These are phyloP conservation scores for Arachis stenosperma DNA, from an alignment of 306 rosid genomes.

Conservation along the genomic window DNA sequence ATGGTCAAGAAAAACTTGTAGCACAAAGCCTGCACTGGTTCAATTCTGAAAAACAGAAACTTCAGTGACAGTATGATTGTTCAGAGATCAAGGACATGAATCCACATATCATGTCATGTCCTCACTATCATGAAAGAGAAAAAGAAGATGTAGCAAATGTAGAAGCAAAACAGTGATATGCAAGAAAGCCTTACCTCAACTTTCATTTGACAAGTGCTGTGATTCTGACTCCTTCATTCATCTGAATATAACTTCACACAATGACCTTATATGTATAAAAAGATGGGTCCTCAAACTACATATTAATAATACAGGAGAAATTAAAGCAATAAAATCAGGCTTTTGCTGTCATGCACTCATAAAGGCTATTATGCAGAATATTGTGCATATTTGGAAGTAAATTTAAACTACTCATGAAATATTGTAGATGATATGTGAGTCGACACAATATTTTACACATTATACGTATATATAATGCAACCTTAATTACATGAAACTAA, in stretches of 20 bases:
- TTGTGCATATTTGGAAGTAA: slow-evolving; percentile 42
- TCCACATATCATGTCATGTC: slow-evolving; percentile 21
- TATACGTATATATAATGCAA: too few species aligned
- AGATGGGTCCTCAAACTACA: slow-evolving; percentile 22
- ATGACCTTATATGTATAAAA: slow-evolving; percentile 28
- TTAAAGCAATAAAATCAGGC: slow-evolving; percentile 16
- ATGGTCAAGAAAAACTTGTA: slow-evolving; percentile 37
- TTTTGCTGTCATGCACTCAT: slow-evolving; percentile 35
- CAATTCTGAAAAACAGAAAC: slow-evolving; percentile 32
- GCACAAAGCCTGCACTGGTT: slow-evolving; percentile 44
- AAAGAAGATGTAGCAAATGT: slow-evolving; percentile 17
- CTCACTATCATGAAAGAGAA: not conserved
- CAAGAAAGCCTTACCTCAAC: slow-evolving; percentile 41
- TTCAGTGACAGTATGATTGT: slow-evolving; percentile 10
- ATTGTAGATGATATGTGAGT: too few species aligned
- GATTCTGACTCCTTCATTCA: slow-evolving; percentile 21
- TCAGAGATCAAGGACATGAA: not conserved
- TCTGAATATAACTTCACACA: slow-evolving; percentile 22
- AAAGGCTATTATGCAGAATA: slow-evolving; percentile 20
- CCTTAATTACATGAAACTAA: slow-evolving; percentile 28
- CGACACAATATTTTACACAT: too few species aligned
- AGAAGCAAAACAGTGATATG: not conserved
- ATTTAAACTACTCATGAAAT: slow-evolving; percentile 30
- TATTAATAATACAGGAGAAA: slow-evolving; percentile 8
- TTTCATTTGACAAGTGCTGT: slow-evolving; percentile 32